A percentile compares a stretch with the other conserved stretches of the same genome.
Conservation (phyloP, 352 stramenopile species). For the Pythium myriotylum region DNA sequence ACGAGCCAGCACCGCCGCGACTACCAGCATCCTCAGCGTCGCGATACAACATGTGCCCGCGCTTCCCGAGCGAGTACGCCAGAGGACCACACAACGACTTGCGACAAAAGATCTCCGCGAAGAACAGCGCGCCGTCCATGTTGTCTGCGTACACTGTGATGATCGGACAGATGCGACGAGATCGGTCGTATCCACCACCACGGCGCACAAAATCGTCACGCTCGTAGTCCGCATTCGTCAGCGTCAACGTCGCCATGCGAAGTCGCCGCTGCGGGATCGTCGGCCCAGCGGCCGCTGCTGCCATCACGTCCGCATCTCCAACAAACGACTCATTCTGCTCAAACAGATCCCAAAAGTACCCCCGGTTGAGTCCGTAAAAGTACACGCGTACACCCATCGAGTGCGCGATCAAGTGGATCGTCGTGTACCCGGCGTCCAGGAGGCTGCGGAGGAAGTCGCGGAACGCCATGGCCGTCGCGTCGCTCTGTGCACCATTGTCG, state of each 20-base stretch:
- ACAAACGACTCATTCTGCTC: slow-evolving; percentile 16
- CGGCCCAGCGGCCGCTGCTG: no score
- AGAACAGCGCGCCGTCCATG: slow-evolving; percentile 48
- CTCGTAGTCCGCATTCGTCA: slow-evolving; percentile 25
- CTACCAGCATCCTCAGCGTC: no score
- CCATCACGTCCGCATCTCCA: background rate
- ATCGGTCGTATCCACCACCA: slow-evolving; percentile 24
- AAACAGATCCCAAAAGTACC: slow-evolving; percentile 34
- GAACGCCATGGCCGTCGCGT: slow-evolving; percentile 35
- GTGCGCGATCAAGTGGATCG: slow-evolving; percentile 41
- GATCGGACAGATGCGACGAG: slow-evolving; percentile 26
- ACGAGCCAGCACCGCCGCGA: background rate
- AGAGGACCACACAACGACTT: slow-evolving; percentile 26
- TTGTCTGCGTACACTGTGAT: slow-evolving; percentile 60
- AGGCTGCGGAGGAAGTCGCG: slow-evolving; percentile 33
- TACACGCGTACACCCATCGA: slow-evolving; percentile 47
- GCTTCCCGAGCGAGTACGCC: slow-evolving; percentile 33
- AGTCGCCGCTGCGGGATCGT: no score
- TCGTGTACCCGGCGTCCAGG: slow-evolving; percentile 37
- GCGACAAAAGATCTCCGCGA: slow-evolving; percentile 35
- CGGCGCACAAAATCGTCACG: slow-evolving; percentile 20
- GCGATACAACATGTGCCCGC: slow-evolving; percentile 28
- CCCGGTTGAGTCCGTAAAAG: slow-evolving; percentile 27
- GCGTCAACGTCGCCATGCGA: slow-evolving; percentile 25
- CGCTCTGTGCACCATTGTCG: slow-evolving; percentile 30